phyloP scores from a whole-genome alignment of 345 rosid species.

The Eucalyptus curtisii region DNA sequence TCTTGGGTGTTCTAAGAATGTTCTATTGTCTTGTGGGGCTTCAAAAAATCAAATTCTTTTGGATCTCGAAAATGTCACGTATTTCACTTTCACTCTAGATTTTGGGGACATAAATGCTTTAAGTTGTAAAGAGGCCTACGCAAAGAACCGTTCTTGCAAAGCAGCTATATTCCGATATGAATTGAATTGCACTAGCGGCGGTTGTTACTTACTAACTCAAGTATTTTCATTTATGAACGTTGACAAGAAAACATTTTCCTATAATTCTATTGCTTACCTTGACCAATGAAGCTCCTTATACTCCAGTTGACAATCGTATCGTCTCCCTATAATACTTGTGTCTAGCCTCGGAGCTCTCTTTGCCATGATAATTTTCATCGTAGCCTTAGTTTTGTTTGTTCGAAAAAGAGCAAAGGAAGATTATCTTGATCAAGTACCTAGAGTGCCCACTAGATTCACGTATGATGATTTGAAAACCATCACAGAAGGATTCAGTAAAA shows the following conservation, averaged over 20 bases:
- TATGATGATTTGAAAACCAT: background rate
- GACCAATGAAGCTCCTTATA: background rate
- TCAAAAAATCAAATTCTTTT: background rate
- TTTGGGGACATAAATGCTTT: background rate
- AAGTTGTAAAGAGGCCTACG: conserved; percentile 1
- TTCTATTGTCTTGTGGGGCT: background rate
- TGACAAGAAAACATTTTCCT: background rate
- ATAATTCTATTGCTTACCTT: background rate
- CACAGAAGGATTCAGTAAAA: background rate
- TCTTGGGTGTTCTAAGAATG: background rate
- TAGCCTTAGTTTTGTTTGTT: background rate
- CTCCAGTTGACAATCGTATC: no score
- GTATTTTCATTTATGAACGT: background rate
- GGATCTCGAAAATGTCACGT: background rate
- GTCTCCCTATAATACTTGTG: background rate
- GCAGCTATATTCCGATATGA: background rate
- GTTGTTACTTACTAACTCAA: background rate
- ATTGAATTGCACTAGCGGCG: background rate
- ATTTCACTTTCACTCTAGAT: background rate
- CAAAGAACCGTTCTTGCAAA: conserved; percentile 2
- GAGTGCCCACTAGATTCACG: background rate
- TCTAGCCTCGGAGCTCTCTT: background rate
- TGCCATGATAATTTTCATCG: background rate
- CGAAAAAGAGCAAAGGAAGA: background rate
- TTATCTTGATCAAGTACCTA: background rate